Conservation (phyloP, 352 stramenopile species). For the Globisporangium solare region DNA sequence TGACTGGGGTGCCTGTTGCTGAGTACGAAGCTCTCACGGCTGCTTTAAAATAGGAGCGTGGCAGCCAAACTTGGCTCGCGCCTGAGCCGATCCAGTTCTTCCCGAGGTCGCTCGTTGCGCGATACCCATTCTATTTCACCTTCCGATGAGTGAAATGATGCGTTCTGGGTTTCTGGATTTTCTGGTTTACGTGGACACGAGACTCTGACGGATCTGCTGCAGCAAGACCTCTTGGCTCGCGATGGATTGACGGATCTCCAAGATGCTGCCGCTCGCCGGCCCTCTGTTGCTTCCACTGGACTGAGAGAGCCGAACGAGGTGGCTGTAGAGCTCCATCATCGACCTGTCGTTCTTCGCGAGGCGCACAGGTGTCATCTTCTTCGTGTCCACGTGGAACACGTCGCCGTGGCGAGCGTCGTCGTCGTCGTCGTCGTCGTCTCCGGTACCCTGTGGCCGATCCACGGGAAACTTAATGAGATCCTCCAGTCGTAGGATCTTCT, state of each 20-base stretch:
- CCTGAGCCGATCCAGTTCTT: conserved; percentile 3
- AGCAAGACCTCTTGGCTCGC: conserved; percentile 10
- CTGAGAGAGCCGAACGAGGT: conserved; percentile 17
- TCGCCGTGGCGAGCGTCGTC: neutral
- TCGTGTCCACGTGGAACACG: conserved; percentile 4
- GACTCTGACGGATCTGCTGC: conserved; percentile 12
- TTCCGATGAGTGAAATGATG: conserved; percentile 9
- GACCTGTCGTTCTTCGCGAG: conserved; percentile 10
- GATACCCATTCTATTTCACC: conserved; percentile 4
- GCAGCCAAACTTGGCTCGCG: neutral
- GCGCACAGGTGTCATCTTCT: conserved; percentile 10
- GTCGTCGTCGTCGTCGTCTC: conserved; percentile 9
- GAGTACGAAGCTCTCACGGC: too few species aligned
- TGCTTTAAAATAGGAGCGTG: conserved; percentile 6
- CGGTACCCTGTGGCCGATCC: neutral
- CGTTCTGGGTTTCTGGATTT: neutral
- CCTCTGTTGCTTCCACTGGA: neutral
- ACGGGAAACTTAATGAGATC: conserved; percentile 17
- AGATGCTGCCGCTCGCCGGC: neutral
- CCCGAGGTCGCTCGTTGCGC: neutral
- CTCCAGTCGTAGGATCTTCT: conserved; percentile 17
- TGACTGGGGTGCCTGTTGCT: too few species aligned
- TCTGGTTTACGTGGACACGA: neutral
- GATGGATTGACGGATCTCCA: conserved; percentile 15
- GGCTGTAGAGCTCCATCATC: conserved; percentile 17